Conservation (phyloP, 1,284 basidiomycete species). For the Ceratorhiza oryzae-sativae region DNA sequence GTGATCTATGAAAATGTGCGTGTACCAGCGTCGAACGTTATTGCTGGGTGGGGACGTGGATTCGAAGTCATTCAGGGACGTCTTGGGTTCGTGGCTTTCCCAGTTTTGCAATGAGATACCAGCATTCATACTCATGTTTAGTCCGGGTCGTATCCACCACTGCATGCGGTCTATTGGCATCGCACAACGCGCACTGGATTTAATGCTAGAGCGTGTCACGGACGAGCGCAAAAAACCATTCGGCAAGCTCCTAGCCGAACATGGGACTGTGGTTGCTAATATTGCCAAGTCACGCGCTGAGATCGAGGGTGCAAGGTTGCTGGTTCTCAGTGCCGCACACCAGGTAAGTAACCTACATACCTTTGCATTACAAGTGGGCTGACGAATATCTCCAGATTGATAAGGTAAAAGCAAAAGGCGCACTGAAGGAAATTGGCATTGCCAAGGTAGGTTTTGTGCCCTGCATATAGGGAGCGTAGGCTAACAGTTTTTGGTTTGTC, state of each 20-base stretch:
- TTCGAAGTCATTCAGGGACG: slow-evolving; percentile 99
- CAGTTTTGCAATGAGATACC: slow-evolving; percentile 7
- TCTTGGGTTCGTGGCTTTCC: slow-evolving; percentile 71
- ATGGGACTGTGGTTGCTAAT: slow-evolving; percentile 92
- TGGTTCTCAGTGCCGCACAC: slow-evolving; percentile 92
- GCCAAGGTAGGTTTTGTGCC: slow-evolving; percentile 72
- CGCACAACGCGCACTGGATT: slow-evolving; percentile 84
- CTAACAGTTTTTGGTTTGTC: background rate
- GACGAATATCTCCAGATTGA: slow-evolving; percentile 69
- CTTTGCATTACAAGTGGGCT: slow-evolving; percentile 13
- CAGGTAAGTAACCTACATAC: slow-evolving; percentile 58
- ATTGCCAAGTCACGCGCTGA: slow-evolving; percentile 93
- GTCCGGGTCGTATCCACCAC: slow-evolving; percentile 96
- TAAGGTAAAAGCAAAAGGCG: slow-evolving; percentile 88
- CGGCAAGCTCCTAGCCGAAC: slow-evolving; percentile 89
- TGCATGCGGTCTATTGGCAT: slow-evolving; percentile 97
- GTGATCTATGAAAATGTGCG: slow-evolving; percentile 94
- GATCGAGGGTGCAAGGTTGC: slow-evolving; percentile 84
- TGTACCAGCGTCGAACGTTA: slow-evolving; percentile 81
- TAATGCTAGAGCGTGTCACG: slow-evolving; percentile 91
- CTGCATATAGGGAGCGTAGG: background rate
- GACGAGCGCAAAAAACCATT: slow-evolving; percentile 92
- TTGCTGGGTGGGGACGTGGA: slow-evolving; percentile 92
- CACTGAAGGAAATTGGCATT: slow-evolving; percentile 95
- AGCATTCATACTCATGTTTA: slow-evolving; percentile 48